Conservation (phyloP, 345 rosid genomes). For the Ailanthus altissimus region DNA sequence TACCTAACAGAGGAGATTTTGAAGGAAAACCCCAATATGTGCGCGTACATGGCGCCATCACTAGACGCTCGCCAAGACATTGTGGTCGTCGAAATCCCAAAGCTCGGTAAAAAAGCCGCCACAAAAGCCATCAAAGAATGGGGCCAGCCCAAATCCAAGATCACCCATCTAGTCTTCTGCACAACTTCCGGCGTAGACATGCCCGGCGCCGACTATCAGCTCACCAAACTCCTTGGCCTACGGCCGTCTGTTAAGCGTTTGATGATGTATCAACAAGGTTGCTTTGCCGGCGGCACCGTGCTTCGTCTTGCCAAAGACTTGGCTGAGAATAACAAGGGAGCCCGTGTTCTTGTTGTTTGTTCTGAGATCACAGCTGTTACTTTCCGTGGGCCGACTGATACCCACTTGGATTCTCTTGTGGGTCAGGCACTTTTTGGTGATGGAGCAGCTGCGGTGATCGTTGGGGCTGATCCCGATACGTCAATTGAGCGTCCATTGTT, state of each 20-base stretch:
- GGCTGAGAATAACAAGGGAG: conserved; percentile 77
- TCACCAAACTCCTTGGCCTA: conserved; percentile 79
- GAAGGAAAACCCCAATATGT: conserved; percentile 57
- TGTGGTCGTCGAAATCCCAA: conserved; percentile 79
- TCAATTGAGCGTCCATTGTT: conserved; percentile 56
- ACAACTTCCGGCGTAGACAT: conserved; percentile 88
- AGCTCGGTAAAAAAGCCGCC: conserved; percentile 79
- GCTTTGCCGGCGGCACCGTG: conserved; percentile 83
- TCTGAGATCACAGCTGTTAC: conserved; percentile 78
- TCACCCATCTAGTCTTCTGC: conserved; percentile 82
- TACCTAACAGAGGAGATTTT: conserved; percentile 65
- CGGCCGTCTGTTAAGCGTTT: conserved; percentile 73
- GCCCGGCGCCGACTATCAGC: conserved; percentile 95
- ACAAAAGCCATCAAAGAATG: conserved; percentile 74
- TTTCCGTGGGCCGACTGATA: conserved; percentile 76
- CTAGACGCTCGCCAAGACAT: conserved; percentile 74
- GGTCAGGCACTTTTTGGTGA: conserved; percentile 78
- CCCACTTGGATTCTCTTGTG: conserved; percentile 64
- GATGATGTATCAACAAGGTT: conserved; percentile 74
- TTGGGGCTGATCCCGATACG: conserved; percentile 62
- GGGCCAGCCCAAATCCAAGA: conserved; percentile 86
- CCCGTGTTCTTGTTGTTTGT: conserved; percentile 78
- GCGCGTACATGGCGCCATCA: conserved; percentile 72
- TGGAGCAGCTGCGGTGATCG: conserved; percentile 66
- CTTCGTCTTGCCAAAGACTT: conserved; percentile 82